Evolutionary conservation across 306 rosid genomes (phyloP).

Genomic region (Vicia villosa): DNA sequence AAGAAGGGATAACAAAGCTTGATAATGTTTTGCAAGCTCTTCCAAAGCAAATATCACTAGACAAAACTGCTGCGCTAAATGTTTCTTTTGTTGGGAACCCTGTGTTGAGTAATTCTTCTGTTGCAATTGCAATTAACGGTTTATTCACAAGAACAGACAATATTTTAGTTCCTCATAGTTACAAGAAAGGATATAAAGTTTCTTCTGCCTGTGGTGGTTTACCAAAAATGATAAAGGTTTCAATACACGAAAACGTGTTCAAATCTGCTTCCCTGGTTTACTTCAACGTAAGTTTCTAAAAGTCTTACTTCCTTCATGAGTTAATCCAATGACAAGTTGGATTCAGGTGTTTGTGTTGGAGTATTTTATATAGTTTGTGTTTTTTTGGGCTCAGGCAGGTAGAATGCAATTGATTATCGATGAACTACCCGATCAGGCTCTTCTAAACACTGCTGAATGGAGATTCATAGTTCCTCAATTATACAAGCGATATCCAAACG

Average conservation of each 20-base stretch:
- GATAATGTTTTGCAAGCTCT: constrained; percentile 57
- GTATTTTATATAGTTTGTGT: constrained; percentile 1
- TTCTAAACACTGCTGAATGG: constrained; percentile 76
- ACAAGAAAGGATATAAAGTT: constrained; percentile 35
- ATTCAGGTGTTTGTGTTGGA: constrained; percentile 15
- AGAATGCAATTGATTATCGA: constrained; percentile 62
- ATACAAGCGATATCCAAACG: constrained; percentile 71
- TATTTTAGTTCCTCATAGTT: constrained; percentile 37
- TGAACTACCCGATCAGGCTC: constrained; percentile 48
- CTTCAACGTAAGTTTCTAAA: constrained; percentile 66
- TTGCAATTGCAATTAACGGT: constrained; percentile 70
- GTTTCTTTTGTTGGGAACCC: constrained; percentile 70
- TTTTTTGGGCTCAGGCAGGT: constrained; percentile 46
- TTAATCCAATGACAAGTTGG: too few relatives aligned
- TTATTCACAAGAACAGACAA: constrained; percentile 47
- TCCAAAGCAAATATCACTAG: constrained; percentile 60
- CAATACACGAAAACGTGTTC: constrained; percentile 73
- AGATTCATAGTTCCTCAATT: constrained; percentile 74
- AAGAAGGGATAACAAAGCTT: constrained; percentile 64
- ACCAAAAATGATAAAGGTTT: constrained; percentile 71
- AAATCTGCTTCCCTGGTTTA: constrained; percentile 62
- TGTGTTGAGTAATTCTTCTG: constrained; percentile 56
- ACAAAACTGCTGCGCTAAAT: constrained; percentile 56
- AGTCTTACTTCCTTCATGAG: too few relatives aligned
- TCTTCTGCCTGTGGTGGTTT: constrained; percentile 50